A percentile compares a stretch with the other conserved stretches of the same genome.
Conservation (phyloP, 345 rosid species). For the Fremontodendron californicum region DNA sequence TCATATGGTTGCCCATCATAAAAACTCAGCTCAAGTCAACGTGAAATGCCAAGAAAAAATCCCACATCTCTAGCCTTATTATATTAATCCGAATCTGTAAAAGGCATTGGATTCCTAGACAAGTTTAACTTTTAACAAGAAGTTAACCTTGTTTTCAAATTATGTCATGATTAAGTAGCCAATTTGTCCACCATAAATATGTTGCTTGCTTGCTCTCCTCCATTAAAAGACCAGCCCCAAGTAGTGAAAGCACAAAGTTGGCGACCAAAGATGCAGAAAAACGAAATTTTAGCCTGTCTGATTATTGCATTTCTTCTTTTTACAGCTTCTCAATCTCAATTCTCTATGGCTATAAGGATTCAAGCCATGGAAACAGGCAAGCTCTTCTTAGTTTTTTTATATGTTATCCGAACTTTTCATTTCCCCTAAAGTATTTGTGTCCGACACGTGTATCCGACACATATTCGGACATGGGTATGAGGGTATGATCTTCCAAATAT, state of each 20-base stretch:
- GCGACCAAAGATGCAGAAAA: slow-evolving; percentile 8
- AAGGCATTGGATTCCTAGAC: slow-evolving; percentile 35
- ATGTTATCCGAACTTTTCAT: too few relatives aligned
- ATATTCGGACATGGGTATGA: too few relatives aligned
- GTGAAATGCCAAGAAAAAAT: slow-evolving; percentile 11
- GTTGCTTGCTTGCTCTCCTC: neutral
- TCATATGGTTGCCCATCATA: neutral
- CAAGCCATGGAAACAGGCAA: slow-evolving; percentile 19
- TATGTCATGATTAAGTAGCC: slow-evolving; percentile 16
- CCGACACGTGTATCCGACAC: too few relatives aligned
- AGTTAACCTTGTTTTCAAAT: slow-evolving; percentile 18
- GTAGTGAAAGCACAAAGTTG: neutral
- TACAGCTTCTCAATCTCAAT: slow-evolving; percentile 12
- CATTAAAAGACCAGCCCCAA: neutral
- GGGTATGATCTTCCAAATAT: too few relatives aligned
- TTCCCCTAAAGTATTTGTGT: too few relatives aligned
- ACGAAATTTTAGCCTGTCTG: neutral
- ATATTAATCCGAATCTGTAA: neutral
- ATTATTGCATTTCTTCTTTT: slow-evolving; percentile 13
- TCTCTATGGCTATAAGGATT: neutral
- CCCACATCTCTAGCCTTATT: neutral
- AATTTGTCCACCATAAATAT: slow-evolving; percentile 5
- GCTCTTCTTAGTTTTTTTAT: neutral
- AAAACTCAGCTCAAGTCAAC: slow-evolving; percentile 12
- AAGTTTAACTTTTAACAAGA: neutral